Conservation (phyloP, 2,329 filamentous ascomycete genomes). For the Clarireedia paspali region DNA sequence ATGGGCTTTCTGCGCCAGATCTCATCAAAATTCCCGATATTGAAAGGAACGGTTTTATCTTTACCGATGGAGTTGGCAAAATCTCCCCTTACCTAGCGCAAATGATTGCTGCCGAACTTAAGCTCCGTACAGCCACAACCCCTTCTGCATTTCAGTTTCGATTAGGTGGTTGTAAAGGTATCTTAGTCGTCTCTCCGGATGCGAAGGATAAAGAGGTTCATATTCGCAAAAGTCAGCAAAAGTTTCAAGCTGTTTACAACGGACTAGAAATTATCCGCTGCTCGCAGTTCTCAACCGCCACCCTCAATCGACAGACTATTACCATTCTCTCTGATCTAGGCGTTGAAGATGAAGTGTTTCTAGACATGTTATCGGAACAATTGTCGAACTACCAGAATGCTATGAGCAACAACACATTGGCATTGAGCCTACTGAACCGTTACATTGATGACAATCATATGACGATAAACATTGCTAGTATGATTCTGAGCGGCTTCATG, state of each 20-base stretch:
- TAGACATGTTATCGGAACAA: slow-evolving; percentile 58
- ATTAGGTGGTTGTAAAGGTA: slow-evolving; percentile 85
- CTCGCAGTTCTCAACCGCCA: slow-evolving; percentile 68
- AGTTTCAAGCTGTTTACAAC: slow-evolving; percentile 66
- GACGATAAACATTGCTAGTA: slow-evolving; percentile 64
- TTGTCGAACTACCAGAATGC: slow-evolving; percentile 61
- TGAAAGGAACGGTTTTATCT: slow-evolving; percentile 58
- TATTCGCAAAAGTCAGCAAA: slow-evolving; percentile 77
- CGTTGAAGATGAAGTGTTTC: slow-evolving; percentile 59
- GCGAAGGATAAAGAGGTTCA: slow-evolving; percentile 62
- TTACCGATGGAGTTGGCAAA: slow-evolving; percentile 89
- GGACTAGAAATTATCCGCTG: slow-evolving; percentile 79
- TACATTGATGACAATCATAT: slow-evolving; percentile 82
- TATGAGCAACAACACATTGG: slow-evolving; percentile 56
- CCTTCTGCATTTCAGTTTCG: slow-evolving; percentile 90
- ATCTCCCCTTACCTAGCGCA: slow-evolving; percentile 74
- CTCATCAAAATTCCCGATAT: slow-evolving; percentile 61
- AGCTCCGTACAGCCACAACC: slow-evolving; percentile 47
- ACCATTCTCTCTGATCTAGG: slow-evolving; percentile 74
- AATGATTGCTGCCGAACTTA: slow-evolving; percentile 65
- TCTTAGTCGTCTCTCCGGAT: slow-evolving; percentile 68
- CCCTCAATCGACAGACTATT: slow-evolving; percentile 86
- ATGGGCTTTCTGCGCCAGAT: slow-evolving; percentile 49
- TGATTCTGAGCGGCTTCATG: slow-evolving; percentile 79
- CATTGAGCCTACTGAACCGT: slow-evolving; percentile 59